Percentiles rank a stretch among this genome's conserved stretches.
These are phyloP conservation scores for Citrus reticulata DNA, from an alignment of 345 rosid genomes.

Conservation along the genomic window DNA sequence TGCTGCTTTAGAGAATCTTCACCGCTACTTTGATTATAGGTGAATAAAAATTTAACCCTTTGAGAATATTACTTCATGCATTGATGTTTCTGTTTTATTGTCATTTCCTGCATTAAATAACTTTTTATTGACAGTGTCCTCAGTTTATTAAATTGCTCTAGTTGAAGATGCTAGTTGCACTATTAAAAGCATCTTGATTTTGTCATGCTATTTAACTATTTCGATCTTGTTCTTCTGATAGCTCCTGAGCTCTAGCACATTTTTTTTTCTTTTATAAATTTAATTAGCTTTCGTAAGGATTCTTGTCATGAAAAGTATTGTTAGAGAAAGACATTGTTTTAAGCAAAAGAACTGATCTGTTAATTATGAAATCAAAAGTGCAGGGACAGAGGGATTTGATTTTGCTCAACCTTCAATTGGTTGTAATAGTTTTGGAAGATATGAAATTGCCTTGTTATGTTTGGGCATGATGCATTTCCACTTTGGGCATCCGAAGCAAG, in stretches of 20 bases:
- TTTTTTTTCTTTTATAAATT: background rate
- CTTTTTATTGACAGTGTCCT: background rate
- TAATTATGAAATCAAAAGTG: conserved; percentile 60
- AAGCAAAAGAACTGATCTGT: conserved; percentile 34
- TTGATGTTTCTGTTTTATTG: background rate
- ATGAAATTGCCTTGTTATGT: conserved; percentile 79
- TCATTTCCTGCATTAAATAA: background rate
- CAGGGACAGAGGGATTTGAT: conserved; percentile 96
- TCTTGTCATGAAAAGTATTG: conserved; percentile 11
- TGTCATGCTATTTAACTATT: background rate
- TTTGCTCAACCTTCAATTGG: conserved; percentile 52
- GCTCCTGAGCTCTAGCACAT: background rate
- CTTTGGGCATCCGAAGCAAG: conserved; percentile 96
- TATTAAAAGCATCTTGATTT: background rate
- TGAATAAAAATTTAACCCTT: conserved; percentile 27
- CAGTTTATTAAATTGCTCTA: conserved; percentile 4
- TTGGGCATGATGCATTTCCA: conserved; percentile 94
- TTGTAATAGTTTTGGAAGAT: conserved; percentile 59
- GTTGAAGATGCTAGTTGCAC: background rate
- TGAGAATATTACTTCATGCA: background rate
- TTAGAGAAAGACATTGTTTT: conserved; percentile 3
- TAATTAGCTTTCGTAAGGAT: conserved; percentile 5
- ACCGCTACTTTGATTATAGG: conserved; percentile 94
- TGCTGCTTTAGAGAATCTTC: conserved; percentile 89
- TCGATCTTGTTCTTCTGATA: background rate